Percentiles rank a stretch among this genome's conserved stretches.
Evolutionary conservation across 176 grass and related monocot species (phyloP).

Genomic region (Oryza coarctata): DNA sequence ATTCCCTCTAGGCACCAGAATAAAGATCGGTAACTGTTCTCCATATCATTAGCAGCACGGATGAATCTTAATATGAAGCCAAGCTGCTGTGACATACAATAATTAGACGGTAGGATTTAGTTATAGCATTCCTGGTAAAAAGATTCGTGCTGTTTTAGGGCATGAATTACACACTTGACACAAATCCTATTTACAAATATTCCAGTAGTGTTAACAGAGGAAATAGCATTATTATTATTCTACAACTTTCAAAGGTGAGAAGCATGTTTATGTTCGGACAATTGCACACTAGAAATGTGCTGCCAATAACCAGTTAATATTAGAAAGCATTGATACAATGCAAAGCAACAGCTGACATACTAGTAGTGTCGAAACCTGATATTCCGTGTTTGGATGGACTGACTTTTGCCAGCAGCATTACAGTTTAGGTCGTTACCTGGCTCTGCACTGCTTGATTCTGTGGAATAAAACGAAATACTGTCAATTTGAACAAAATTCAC

Average conservation of each 20-base stretch:
- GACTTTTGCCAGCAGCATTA: neutral
- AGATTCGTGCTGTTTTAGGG: neutral
- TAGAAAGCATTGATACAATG: slow-evolving; percentile 18
- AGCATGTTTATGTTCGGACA: neutral
- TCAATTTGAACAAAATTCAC: slow-evolving; percentile 21
- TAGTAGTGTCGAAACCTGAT: slow-evolving; percentile 17
- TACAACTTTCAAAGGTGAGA: slow-evolving; percentile 3
- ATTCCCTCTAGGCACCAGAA: neutral
- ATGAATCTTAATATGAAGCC: neutral
- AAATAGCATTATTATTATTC: neutral
- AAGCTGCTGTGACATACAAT: neutral
- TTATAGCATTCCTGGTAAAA: neutral
- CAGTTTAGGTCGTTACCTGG: slow-evolving; percentile 36
- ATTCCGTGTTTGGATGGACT: neutral
- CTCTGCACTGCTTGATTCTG: slow-evolving; percentile 49
- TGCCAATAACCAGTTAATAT: neutral
- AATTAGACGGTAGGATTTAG: neutral
- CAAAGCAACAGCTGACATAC: slow-evolving; percentile 5
- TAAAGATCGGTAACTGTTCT: neutral
- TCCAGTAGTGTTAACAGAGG: neutral
- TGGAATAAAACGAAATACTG: slow-evolving; percentile 11
- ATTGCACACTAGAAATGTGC: slow-evolving; percentile 1
- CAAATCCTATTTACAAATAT: neutral
- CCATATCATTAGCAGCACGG: neutral
- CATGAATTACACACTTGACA: neutral